These are phyloP conservation scores for Rostrohypoxylon terebratum DNA, from an alignment of 495 filamentous ascomycete genomes.

Conservation along the genomic window DNA sequence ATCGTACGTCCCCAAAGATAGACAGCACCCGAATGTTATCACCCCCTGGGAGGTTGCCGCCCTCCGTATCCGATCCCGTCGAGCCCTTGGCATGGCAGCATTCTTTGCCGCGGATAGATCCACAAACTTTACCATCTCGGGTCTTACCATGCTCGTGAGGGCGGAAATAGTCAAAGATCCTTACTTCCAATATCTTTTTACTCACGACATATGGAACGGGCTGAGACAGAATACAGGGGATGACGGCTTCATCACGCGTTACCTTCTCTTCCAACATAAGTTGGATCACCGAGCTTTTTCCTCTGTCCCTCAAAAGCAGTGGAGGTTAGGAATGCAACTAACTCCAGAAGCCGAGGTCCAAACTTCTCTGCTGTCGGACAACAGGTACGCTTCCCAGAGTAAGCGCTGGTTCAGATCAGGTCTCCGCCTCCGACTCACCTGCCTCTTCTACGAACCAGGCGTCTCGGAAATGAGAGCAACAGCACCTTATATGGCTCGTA, in stretches of 20 bases:
- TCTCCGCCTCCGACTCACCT: conserved; percentile 34
- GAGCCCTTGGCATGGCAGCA: conserved; percentile 25
- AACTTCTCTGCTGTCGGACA: conserved; percentile 27
- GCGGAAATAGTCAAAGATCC: conserved; percentile 28
- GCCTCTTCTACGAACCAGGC: conserved; percentile 40
- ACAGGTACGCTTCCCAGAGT: conserved; percentile 25
- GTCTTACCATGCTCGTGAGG: conserved; percentile 42
- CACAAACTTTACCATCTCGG: conserved; percentile 43
- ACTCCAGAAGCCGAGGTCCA: conserved; percentile 28
- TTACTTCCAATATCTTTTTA: conserved; percentile 40
- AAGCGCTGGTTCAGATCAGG: conserved; percentile 41
- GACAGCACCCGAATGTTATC: conserved; percentile 26
- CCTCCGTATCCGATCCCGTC: conserved; percentile 33
- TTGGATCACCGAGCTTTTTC: not conserved
- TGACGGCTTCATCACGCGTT: conserved; percentile 42
- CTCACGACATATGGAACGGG: conserved; percentile 26
- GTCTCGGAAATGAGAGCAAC: not conserved
- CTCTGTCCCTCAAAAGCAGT: not conserved
- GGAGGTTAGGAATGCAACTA: conserved; percentile 44
- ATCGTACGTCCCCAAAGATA: conserved; percentile 29
- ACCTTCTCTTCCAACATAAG: conserved; percentile 42
- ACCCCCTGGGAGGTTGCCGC: conserved; percentile 40
- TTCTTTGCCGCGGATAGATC: conserved; percentile 39
- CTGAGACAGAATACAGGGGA: conserved; percentile 34
- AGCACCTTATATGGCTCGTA: conserved; percentile 37